phyloP scores from a whole-genome alignment of 2,329 filamentous ascomycete genomes.

The Colletotrichum tabaci region DNA sequence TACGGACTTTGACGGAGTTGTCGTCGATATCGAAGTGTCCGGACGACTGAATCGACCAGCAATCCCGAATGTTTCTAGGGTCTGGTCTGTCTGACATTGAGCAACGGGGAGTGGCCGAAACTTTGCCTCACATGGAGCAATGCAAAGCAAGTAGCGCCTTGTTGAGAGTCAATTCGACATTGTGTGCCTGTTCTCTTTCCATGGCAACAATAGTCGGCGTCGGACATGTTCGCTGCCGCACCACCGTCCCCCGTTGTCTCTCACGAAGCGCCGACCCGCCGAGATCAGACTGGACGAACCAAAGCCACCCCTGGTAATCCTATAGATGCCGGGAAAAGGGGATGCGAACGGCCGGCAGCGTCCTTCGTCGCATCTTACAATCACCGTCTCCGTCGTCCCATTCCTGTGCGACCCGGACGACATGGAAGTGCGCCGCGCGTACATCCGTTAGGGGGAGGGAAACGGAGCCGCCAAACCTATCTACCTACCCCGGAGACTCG shows the following conservation, averaged over 20 bases:
- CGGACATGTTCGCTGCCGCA: constrained; percentile 27
- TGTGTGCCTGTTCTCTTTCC: not conserved
- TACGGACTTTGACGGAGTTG: constrained; percentile 1
- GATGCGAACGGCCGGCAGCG: not conserved
- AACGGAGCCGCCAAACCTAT: not conserved
- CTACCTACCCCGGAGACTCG: not conserved
- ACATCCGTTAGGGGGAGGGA: constrained; percentile 4
- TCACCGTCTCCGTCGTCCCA: constrained; percentile 2
- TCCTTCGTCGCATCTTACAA: constrained; percentile 1
- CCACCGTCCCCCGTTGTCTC: constrained; percentile 4
- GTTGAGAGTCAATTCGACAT: constrained; percentile 20
- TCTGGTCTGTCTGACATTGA: not conserved
- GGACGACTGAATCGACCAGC: constrained; percentile 2
- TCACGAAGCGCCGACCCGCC: not conserved
- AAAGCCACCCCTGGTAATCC: not conserved
- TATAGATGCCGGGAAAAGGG: too few species aligned
- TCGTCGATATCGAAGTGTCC: constrained; percentile 5
- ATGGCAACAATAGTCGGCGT: not conserved
- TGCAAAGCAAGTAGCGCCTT: constrained; percentile 19
- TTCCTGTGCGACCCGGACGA: not conserved
- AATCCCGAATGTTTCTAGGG: not conserved
- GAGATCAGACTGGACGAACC: not conserved
- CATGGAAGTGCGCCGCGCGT: not conserved
- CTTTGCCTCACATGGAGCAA: constrained; percentile 8
- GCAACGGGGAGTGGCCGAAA: not conserved